A percentile compares a stretch with the other conserved stretches of the same genome.
These are phyloP conservation scores for Ophiosphaerella herpotricha DNA, from an alignment of 2,329 filamentous ascomycete genomes.

Conservation along the genomic window DNA sequence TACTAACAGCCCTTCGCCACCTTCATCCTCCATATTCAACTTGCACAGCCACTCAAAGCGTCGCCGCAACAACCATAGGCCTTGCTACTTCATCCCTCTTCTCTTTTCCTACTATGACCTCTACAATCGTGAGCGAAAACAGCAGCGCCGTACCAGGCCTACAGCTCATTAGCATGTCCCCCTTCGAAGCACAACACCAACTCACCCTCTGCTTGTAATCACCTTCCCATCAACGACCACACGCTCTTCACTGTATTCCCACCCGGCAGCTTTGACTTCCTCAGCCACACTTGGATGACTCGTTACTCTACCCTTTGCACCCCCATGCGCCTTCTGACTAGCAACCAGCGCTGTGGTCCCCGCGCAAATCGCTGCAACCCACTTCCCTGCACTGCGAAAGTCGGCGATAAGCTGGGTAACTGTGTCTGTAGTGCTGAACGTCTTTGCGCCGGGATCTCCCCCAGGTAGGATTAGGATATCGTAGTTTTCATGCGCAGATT, in stretches of 20 bases:
- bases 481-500: conserved; percentile 21
- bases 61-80: conserved; percentile 50
- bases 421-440: conserved; percentile 28
- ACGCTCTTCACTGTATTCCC: conserved; percentile 44
- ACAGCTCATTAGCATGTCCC: conserved; percentile 4
- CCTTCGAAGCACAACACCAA: not conserved
- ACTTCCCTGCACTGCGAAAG: conserved; percentile 38
- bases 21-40: no score
- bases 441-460: conserved; percentile 44
- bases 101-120: conserved; percentile 46
- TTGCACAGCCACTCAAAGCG: conserved; percentile 13
- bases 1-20: no score
- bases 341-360: conserved; percentile 46
- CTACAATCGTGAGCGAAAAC: conserved; percentile 47
- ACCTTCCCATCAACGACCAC: conserved; percentile 43
- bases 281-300: conserved; percentile 46
- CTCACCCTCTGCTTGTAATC: conserved; percentile 44
- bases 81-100: conserved; percentile 56
- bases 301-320: conserved; percentile 35
- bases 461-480: conserved; percentile 47
- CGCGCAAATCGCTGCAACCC: conserved; percentile 45
- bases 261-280: conserved; percentile 35
- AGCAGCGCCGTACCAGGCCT: conserved; percentile 47
- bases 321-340: conserved; percentile 19
- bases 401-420: conserved; percentile 37